Conservation (phyloP, 139 green algal genomes). For the Picochlorum sp. region DNA sequence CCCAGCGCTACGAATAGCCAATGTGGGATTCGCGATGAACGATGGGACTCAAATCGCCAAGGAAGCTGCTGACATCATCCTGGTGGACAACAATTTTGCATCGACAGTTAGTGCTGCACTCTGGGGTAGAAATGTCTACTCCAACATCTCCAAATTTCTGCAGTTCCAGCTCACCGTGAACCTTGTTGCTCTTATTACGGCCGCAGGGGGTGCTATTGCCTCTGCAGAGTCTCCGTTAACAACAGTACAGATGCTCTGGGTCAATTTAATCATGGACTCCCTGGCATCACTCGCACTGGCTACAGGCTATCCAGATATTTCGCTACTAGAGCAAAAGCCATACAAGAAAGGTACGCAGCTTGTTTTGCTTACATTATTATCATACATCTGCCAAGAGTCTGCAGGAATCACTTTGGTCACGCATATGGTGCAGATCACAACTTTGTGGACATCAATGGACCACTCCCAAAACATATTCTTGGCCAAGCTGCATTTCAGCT, state of each 20-base stretch:
- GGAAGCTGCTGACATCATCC: slow-evolving; percentile 81
- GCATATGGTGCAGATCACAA: slow-evolving; percentile 10
- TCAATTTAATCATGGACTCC: slow-evolving; percentile 91
- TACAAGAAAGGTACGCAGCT: slow-evolving; percentile 29
- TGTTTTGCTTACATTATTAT: neutral
- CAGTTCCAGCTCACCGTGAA: slow-evolving; percentile 82
- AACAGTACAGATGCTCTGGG: slow-evolving; percentile 75
- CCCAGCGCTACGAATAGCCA: slow-evolving; percentile 65
- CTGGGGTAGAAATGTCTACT: slow-evolving; percentile 85
- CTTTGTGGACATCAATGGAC: slow-evolving; percentile 20
- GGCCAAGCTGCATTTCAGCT: slow-evolving; percentile 73
- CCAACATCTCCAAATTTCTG: slow-evolving; percentile 74
- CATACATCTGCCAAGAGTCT: neutral
- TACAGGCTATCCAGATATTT: slow-evolving; percentile 61
- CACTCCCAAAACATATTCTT: slow-evolving; percentile 38
- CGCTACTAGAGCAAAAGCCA: slow-evolving; percentile 54
- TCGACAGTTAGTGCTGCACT: slow-evolving; percentile 70
- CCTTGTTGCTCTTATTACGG: slow-evolving; percentile 55
- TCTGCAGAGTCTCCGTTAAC: slow-evolving; percentile 50
- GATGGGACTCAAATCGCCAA: slow-evolving; percentile 70
- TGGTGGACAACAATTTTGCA: slow-evolving; percentile 84
- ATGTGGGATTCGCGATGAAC: slow-evolving; percentile 85
- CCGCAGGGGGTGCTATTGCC: slow-evolving; percentile 52
- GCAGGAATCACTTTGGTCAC: neutral
- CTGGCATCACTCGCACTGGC: slow-evolving; percentile 71